Percentiles rank a stretch among this genome's conserved stretches.
Conservation (phyloP, 495 filamentous ascomycete genomes). For the Hypoxylon lienhwacheense region DNA sequence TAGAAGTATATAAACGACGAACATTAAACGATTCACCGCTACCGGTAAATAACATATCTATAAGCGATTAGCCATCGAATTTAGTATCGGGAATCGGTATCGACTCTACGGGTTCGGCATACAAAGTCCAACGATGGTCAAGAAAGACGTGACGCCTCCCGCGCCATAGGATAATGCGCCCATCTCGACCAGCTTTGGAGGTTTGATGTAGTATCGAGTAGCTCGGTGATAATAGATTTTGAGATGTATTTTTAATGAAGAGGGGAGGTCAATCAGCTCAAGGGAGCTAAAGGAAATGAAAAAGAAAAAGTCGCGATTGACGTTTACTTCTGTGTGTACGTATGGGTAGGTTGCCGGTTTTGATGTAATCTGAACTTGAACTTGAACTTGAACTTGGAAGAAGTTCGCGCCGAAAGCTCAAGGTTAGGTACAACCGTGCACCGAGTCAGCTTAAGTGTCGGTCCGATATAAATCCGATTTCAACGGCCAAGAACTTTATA, state of each 20-base stretch:
- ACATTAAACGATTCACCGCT: slow-evolving; percentile 97
- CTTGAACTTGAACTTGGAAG: no score
- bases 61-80: slow-evolving; percentile 43
- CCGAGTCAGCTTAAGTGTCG: no score
- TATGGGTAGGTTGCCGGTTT: no score
- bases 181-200: slow-evolving; percentile 46
- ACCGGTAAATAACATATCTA: slow-evolving; percentile 97
- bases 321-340: no score
- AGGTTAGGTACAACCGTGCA: no score
- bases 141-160: slow-evolving; percentile 67
- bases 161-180: slow-evolving; percentile 63
- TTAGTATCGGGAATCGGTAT: not conserved
- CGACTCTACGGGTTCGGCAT: slow-evolving; percentile 40
- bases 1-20: no score
- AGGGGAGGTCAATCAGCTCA: slow-evolving; percentile 22
- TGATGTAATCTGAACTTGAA: no score
- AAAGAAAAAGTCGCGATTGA: slow-evolving; percentile 30
- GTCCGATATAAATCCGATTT: slow-evolving; percentile 15
- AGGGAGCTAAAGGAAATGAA: slow-evolving; percentile 16
- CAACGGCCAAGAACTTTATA: not conserved
- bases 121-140: slow-evolving; percentile 90
- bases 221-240: slow-evolving; percentile 13
- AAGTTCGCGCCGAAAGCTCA: no score
- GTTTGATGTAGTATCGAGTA: slow-evolving; percentile 2
- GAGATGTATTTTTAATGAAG: slow-evolving; percentile 7